Conservation (phyloP, 306 rosid species). For the Citrullus amarus region DNA sequence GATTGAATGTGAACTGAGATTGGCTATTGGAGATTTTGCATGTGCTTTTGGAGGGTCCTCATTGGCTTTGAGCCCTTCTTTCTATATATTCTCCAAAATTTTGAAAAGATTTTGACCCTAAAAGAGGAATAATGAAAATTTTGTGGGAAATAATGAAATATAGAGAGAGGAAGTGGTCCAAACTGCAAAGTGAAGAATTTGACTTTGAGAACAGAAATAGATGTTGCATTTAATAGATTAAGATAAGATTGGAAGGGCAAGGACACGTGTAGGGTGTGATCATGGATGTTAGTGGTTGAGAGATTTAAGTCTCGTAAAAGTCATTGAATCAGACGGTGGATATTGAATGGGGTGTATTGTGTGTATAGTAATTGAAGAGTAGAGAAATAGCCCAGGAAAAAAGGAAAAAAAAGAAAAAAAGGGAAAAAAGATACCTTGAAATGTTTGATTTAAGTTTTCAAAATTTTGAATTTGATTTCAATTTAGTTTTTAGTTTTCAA, state of each 20-base stretch:
- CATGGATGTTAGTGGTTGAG: background rate
- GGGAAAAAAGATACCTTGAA: background rate
- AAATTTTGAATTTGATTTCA: too few species aligned
- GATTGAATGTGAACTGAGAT: background rate
- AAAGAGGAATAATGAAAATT: background rate
- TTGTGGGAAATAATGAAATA: background rate
- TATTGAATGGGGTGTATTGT: background rate
- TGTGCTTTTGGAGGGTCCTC: background rate
- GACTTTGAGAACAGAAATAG: background rate
- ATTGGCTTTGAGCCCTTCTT: background rate
- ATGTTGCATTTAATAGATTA: background rate
- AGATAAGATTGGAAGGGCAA: background rate
- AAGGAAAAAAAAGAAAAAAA: background rate
- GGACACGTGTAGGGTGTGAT: slow-evolving; percentile 9
- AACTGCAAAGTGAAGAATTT: background rate
- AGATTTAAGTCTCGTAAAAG: background rate
- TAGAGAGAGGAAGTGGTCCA: background rate
- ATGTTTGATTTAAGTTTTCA: too few species aligned
- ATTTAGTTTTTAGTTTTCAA: too few species aligned
- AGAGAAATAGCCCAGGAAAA: background rate
- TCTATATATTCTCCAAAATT: background rate
- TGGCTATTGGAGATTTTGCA: slow-evolving; percentile 6
- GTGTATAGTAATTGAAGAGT: background rate
- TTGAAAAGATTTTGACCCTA: slow-evolving; percentile 1
- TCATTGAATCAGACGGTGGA: slow-evolving; percentile 4